Evolutionary conservation across 345 rosid species (phyloP).

Genomic region (Gossypium herbaceum): DNA sequence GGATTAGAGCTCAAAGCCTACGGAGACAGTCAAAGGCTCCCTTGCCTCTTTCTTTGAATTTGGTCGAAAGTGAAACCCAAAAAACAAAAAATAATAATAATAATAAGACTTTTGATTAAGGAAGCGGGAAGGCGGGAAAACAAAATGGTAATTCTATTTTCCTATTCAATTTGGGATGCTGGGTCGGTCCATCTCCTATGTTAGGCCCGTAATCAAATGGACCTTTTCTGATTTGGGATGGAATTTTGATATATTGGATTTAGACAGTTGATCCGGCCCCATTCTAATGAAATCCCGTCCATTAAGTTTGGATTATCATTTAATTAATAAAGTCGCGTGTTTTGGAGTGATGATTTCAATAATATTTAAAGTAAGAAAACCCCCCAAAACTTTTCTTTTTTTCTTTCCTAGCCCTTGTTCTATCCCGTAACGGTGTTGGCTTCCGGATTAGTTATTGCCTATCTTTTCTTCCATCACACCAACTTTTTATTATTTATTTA

Average conservation of each 20-base stretch:
- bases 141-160: neutral
- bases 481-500: too few relatives aligned
- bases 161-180: neutral
- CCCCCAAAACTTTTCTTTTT: too few relatives aligned
- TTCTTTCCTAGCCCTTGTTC: too few relatives aligned
- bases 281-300: too few relatives aligned
- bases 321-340: too few relatives aligned
- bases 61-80: neutral
- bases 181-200: neutral
- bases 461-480: too few relatives aligned
- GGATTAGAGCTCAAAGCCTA: neutral
- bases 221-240: neutral
- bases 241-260: neutral
- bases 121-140: conserved; percentile 23
- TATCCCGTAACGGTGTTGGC: too few relatives aligned
- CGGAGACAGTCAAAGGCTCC: neutral
- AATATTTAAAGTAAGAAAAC: too few relatives aligned
- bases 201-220: neutral
- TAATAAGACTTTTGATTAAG: neutral
- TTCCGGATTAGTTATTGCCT: too few relatives aligned
- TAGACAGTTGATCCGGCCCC: too few relatives aligned
- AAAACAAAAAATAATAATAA: neutral
- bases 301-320: too few relatives aligned
- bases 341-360: too few relatives aligned
- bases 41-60: neutral